phyloP scores from a whole-genome alignment of 2,329 filamentous ascomycete species.

The Alternaria sp. region DNA sequence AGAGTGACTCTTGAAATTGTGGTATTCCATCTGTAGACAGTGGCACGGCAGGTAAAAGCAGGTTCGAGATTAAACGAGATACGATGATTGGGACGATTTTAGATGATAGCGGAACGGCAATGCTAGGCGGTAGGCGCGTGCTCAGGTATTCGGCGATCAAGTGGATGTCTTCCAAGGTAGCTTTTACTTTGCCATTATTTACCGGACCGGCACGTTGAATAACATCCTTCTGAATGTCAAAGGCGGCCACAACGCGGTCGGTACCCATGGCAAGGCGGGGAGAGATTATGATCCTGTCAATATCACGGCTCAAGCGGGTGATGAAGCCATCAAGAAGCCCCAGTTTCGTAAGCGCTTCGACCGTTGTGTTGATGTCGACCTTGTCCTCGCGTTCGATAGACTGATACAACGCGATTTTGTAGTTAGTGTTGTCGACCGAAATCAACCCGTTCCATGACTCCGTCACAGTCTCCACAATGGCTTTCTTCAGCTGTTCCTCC shows the following conservation, averaged over 20 bases:
- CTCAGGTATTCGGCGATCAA: constrained; percentile 61
- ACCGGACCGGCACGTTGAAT: constrained; percentile 43
- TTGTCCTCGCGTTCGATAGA: constrained; percentile 51
- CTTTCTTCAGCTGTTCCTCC: constrained; percentile 70
- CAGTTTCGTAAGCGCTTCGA: constrained; percentile 50
- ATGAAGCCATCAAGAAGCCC: constrained; percentile 59
- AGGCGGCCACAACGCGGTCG: constrained; percentile 47
- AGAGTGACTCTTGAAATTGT: constrained; percentile 75
- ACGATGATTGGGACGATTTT: constrained; percentile 75
- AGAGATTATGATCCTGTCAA: constrained; percentile 68
- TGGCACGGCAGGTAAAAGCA: constrained; percentile 81
- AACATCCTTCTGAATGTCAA: constrained; percentile 48
- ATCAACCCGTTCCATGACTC: constrained; percentile 76
- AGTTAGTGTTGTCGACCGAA: constrained; percentile 65
- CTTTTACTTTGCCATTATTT: constrained; percentile 42
- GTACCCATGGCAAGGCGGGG: constrained; percentile 62
- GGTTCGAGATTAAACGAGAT: constrained; percentile 72
- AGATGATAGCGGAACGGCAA: constrained; percentile 66
- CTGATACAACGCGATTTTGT: constrained; percentile 65
- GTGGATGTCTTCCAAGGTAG: constrained; percentile 45
- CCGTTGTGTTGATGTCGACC: constrained; percentile 46
- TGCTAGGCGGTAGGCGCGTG: constrained; percentile 58
- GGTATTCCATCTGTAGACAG: constrained; percentile 74
- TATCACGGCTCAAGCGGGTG: constrained; percentile 67
- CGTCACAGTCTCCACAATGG: constrained; percentile 71